A percentile compares a stretch with the other conserved stretches of the same genome.
These are phyloP conservation scores for Russula sp. DNA, from an alignment of 768 basidiomycete genomes.

Conservation along the genomic window DNA sequence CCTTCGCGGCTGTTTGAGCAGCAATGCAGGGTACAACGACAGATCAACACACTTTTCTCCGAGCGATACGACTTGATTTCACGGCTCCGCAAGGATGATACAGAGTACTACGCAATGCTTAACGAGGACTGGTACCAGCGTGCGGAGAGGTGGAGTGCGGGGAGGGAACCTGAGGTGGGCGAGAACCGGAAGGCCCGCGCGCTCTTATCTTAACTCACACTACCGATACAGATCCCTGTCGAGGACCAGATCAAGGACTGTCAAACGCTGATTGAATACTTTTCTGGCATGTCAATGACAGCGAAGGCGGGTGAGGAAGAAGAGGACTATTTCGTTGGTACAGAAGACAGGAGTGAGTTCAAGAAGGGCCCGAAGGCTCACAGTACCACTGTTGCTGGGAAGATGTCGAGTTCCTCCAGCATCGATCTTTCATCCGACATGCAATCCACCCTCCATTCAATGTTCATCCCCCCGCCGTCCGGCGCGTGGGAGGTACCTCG, in stretches of 20 bases:
- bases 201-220: too few species aligned
- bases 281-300: conserved; percentile 58
- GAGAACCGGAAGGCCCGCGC: conserved; percentile 33
- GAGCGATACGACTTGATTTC: conserved; percentile 72
- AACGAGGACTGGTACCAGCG: conserved; percentile 74
- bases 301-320: conserved; percentile 86
- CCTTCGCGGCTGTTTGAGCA: too few species aligned
- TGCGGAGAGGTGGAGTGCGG: conserved; percentile 69
- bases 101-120: conserved; percentile 77
- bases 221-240: too few species aligned
- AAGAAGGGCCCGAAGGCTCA: too few species aligned
- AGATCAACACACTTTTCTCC: too few species aligned
- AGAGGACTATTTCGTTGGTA: conserved; percentile 72
- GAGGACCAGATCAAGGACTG: conserved; percentile 94
- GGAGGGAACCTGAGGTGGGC: conserved; percentile 74
- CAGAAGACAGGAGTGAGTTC: conserved; percentile 47
- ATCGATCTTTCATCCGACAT: conserved; percentile 81
- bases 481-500: conserved; percentile 73
- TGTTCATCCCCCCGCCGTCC: conserved; percentile 91
- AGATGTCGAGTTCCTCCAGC: conserved; percentile 40
- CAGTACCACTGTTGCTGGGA: conserved; percentile 43
- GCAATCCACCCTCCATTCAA: conserved; percentile 78
- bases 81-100: conserved; percentile 75
- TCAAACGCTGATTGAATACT: conserved; percentile 83
- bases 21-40: too few species aligned